Evolutionary conservation across 805 yeast species (phyloP).

Genomic region (Yamadazyma insecticola): DNA sequence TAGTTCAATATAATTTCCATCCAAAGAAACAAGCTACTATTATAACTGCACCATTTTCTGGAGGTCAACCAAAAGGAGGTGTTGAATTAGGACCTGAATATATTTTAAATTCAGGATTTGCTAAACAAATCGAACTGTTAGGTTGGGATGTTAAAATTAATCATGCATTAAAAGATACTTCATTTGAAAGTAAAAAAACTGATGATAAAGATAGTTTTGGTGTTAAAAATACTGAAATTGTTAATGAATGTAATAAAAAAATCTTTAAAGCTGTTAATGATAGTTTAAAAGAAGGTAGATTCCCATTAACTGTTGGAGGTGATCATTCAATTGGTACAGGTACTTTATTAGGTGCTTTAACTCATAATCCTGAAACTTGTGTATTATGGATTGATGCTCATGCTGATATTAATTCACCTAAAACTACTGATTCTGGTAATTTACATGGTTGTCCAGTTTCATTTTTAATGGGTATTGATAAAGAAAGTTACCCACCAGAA

Average conservation of each 20-base stretch:
- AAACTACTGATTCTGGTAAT: constrained; percentile 80
- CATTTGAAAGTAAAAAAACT: constrained; percentile 39
- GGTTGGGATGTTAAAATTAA: constrained; percentile 65
- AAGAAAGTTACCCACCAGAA: constrained; percentile 62
- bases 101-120: constrained; percentile 68
- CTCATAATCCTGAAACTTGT: constrained; percentile 80
- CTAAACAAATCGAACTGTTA: constrained; percentile 53
- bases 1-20: constrained; percentile 49
- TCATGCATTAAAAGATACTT: constrained; percentile 50
- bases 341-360: constrained; percentile 79
- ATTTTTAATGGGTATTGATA: constrained; percentile 78
- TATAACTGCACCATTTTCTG: constrained; percentile 87
- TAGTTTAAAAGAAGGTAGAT: constrained; percentile 41
- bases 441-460: constrained; percentile 96
- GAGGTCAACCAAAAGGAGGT: constrained; percentile 93
- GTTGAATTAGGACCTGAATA: constrained; percentile 92
- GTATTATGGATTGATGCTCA: constrained; percentile 97
- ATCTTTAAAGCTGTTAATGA: constrained; percentile 58
- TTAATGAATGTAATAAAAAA: constrained; percentile 62
- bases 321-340: constrained; percentile 97
- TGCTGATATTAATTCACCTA: constrained; percentile 91
- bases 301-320: constrained; percentile 90
- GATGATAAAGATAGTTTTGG: constrained; percentile 46
- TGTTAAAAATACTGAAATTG: constrained; percentile 71
- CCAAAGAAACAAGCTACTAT: constrained; percentile 57